Conservation (phyloP, 2,329 filamentous ascomycete genomes). For the Cercospora zeae-maydis region DNA sequence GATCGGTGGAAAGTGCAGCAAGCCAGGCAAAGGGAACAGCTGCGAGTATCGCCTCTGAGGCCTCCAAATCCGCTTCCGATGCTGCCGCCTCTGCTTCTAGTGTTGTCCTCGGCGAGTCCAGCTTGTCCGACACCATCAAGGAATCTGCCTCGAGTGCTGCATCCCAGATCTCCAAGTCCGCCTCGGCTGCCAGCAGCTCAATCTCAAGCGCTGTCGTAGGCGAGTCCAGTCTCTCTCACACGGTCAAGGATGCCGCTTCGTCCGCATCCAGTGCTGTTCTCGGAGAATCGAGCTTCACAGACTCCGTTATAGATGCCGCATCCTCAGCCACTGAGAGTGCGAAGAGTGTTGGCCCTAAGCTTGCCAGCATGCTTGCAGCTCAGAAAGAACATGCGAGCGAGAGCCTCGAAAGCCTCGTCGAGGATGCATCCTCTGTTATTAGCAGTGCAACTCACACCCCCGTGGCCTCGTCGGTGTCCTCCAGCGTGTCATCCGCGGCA, state of each 20-base stretch:
- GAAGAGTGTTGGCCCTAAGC: conserved; percentile 23
- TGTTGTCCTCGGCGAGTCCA: conserved; percentile 15
- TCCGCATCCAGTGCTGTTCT: conserved; percentile 28
- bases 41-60: conserved; percentile 18
- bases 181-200: conserved; percentile 4
- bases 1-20: conserved; percentile 51
- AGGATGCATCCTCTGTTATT: conserved; percentile 18
- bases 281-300: conserved; percentile 28
- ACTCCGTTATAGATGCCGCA: conserved; percentile 32
- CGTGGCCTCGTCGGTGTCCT: conserved; percentile 18
- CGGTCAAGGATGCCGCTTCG: conserved; percentile 24
- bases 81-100: conserved; percentile 15
- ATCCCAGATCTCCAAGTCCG: background rate
- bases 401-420: conserved; percentile 19
- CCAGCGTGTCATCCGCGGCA: conserved; percentile 28
- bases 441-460: conserved; percentile 12
- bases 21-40: conserved; percentile 47
- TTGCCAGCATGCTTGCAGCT: conserved; percentile 25
- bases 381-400: conserved; percentile 22
- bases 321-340: conserved; percentile 16
- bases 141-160: conserved; percentile 11
- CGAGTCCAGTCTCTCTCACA: conserved; percentile 13
- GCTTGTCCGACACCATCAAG: conserved; percentile 17
- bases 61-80: conserved; percentile 13
- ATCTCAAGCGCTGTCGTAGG: conserved; percentile 17